Percentiles rank a stretch among this genome's conserved stretches.
phyloP scores from a whole-genome alignment of 805 yeast species.

The Candida michaelii region DNA sequence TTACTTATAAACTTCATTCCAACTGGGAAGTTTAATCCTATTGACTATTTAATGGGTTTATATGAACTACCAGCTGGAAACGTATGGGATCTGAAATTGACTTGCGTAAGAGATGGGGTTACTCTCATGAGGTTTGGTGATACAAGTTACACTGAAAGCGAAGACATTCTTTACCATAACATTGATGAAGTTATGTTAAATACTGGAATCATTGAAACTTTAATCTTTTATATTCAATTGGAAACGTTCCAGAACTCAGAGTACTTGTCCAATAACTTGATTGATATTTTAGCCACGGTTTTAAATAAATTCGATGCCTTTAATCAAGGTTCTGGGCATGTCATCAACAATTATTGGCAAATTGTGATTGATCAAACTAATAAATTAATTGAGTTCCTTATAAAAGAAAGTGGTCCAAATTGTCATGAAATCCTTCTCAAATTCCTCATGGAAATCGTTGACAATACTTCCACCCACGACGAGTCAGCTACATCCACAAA shows the following conservation, averaged over 20 bases:
- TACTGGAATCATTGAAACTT: slow-evolving; percentile 31
- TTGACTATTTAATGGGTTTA: slow-evolving; percentile 34
- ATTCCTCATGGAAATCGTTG: slow-evolving; percentile 31
- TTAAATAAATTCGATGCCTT: slow-evolving; percentile 27
- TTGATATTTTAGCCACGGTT: slow-evolving; percentile 28
- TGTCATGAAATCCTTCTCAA: slow-evolving; percentile 37
- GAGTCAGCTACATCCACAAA: neutral
- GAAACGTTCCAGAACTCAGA: slow-evolving; percentile 41
- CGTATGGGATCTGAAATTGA: slow-evolving; percentile 28
- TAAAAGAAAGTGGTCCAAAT: slow-evolving; percentile 37
- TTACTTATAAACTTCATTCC: slow-evolving; percentile 37
- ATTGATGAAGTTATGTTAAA: slow-evolving; percentile 25
- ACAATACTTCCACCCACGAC: neutral
- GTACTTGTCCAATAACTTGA: slow-evolving; percentile 29
- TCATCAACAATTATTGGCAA: slow-evolving; percentile 35
- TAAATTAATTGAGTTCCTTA: slow-evolving; percentile 27
- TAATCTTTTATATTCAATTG: slow-evolving; percentile 38
- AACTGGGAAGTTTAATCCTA: slow-evolving; percentile 36
- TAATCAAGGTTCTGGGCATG: slow-evolving; percentile 19
- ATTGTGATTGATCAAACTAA: slow-evolving; percentile 29
- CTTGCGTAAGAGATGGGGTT: slow-evolving; percentile 10
- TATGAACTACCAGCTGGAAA: slow-evolving; percentile 33
- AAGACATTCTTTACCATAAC: slow-evolving; percentile 21
- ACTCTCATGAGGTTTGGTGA: slow-evolving; percentile 7
- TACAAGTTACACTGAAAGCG: slow-evolving; percentile 24